phyloP scores from a whole-genome alignment of 495 filamentous ascomycete species.

The Aeminium ludgeri region DNA sequence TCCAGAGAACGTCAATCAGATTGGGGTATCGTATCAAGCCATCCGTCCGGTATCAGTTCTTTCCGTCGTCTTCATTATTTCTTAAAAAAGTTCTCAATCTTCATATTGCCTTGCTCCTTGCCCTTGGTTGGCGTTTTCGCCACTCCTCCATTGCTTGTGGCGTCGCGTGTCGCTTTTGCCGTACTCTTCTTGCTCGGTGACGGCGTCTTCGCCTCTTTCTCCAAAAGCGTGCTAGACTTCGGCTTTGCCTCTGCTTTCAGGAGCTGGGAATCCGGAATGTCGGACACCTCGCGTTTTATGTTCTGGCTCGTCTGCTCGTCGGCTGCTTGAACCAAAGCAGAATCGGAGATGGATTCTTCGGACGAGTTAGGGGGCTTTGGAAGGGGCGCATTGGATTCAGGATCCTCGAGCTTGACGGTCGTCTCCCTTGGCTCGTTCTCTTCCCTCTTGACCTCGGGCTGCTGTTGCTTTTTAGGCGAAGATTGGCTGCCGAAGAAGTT shows the following conservation, averaged over 20 bases:
- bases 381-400: constrained; percentile 14
- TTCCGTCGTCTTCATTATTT: constrained; percentile 3
- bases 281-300: constrained; percentile 12
- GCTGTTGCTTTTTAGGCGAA: constrained; percentile 3
- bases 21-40: too few relatives aligned
- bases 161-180: background rate
- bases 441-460: constrained; percentile 12
- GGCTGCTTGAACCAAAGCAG: background rate
- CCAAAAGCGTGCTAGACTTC: background rate
- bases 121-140: constrained; percentile 13
- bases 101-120: constrained; percentile 9
- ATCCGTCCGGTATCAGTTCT: too few relatives aligned
- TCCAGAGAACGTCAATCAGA: too few relatives aligned
- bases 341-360: constrained; percentile 6
- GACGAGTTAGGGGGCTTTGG: constrained; percentile 6
- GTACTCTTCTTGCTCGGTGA: constrained; percentile 10
- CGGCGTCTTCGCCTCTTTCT: background rate
- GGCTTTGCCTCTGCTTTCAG: constrained; percentile 9
- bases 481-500: constrained; percentile 65
- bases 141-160: constrained; percentile 11
- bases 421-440: constrained; percentile 6
- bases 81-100: constrained; percentile 18
- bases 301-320: constrained; percentile 6
- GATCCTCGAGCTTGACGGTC: constrained; percentile 8
- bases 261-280: constrained; percentile 6